Base-by-base conservation (phyloP, 2,329 filamentous ascomycete genomes). In the Ophiostoma himal-ulmi region DNA sequence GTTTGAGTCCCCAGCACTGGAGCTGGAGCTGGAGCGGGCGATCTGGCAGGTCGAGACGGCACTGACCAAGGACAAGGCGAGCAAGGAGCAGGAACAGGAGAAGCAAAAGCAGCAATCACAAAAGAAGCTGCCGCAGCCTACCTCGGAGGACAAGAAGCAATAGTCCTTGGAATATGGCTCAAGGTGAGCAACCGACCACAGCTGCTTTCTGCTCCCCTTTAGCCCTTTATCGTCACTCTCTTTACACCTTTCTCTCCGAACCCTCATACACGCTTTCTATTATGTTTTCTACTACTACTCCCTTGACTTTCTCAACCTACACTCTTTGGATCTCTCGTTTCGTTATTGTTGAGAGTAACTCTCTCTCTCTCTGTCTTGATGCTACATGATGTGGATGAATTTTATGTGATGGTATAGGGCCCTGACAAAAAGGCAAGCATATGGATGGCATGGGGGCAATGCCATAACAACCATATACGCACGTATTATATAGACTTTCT, bases 21-120 rank as follows among this genome's bases (percentile, higher is more conserved):
- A 88, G 70, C 81, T 89, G 20, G 91, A 94, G 77, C 83, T 93
- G 0, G 91, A 94, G 76, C 82, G 91, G 62, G 91, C 91, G 5
- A 88, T 93, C 71, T 88, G 88, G 83, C 91, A 94, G 78, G 89
- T 94, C 2, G 84, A 88, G 75, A 81, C 78, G 62, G 80, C 81
- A 20, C 80, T 85, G 69, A 75, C 78, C 68, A 80, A 82, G 72
- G 75, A 78, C 69, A 76, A 72, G 39, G 75, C 20, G 34, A 75
- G 14, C 54, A 36, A 71, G 34, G 75, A 69, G 36, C 26, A 54
- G 44, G 22, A 68, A 39, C 44, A 41, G 37, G 36, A 64, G 60
- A 11, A 71, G 26, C 75, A 65, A n/a, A 17, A 41, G 57, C n/a
- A 60, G 52, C n/a, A 36, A 8, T 4, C 20, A 22, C 34, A 68